Evolutionary conservation across 2,329 filamentous ascomycete genomes (phyloP), one percentile per base, ranked within the genome.

Genomic region (Aspergillus felis): DNA sequence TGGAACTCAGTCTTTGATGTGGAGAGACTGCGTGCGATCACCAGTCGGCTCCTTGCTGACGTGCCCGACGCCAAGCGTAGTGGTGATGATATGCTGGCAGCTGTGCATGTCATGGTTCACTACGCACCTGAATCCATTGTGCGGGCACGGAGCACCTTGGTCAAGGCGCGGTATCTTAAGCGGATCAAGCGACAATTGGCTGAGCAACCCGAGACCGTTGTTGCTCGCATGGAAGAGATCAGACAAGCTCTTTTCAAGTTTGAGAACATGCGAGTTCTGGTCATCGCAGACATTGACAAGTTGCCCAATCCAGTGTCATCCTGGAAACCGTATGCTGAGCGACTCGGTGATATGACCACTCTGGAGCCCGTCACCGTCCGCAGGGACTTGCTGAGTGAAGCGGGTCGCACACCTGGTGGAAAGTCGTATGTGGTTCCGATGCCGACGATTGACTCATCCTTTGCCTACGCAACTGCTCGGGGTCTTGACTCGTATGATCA

Each of bases 31-130:
- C 79, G 81, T 53, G 80, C 84, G 1, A 83, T 84, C 42, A 80
- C 95, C 17, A 87, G 87, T 57, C 95, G 96, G 74, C 85, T 95
- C 49, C 81, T 97, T 20, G 92, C 92, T 2, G 93, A 97, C 66
- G 88, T 99, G 20, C 94, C 94, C 0, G 92, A 97, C 69, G 82
- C 87, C 53, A 99, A 97, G 80, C 90, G 94, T 46, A 90, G 89
- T 65, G 94, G 94, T 42, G 74, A 76, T 53, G 73, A 80, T 57
- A 88, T 88, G 85, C 75, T 82, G 28, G 78, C 77, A 50, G 80
- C 83, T 1, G 83, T 87, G 5, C 80, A 94, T 65, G 84, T 87
- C 60, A 91, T 93, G 75, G 84, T 95, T 24, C 91, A 96, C 71
- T 86, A 90, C 66, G 83, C 88, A n/a, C 83, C 84, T 29, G 85